Percentiles rank a stretch among this genome's conserved stretches.
phyloP scores from a whole-genome alignment of 495 filamentous ascomycete genomes.

The Astrocystis sublimbata region DNA sequence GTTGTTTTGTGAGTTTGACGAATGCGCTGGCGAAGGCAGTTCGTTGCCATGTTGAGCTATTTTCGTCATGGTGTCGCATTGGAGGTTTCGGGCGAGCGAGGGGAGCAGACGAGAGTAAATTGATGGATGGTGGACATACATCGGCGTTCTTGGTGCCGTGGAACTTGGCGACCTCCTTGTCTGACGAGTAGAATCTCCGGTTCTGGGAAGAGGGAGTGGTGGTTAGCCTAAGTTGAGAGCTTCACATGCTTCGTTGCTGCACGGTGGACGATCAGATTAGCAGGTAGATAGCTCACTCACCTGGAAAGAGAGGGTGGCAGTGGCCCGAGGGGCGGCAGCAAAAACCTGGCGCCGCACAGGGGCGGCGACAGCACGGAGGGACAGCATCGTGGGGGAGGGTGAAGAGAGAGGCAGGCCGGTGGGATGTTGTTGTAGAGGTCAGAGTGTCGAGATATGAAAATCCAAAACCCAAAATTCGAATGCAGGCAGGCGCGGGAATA shows the following conservation, averaged over 20 bases:
- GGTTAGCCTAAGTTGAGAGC: slow-evolving; percentile 22
- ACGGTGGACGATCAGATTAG: too few species aligned
- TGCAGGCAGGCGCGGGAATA: slow-evolving; percentile 17
- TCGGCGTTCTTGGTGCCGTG: slow-evolving; percentile 82
- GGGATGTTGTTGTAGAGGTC: background rate
- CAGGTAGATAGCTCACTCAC: too few species aligned
- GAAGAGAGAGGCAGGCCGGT: slow-evolving; percentile 28
- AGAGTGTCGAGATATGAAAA: slow-evolving; percentile 13
- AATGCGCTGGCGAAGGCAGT: background rate
- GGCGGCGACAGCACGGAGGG: slow-evolving; percentile 52
- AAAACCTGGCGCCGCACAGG: slow-evolving; percentile 55
- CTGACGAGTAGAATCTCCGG: slow-evolving; percentile 53
- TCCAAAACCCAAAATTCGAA: too few species aligned
- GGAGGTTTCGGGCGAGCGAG: slow-evolving; percentile 4
- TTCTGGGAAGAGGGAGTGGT: slow-evolving; percentile 30
- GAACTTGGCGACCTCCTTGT: slow-evolving; percentile 90
- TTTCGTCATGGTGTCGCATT: slow-evolving; percentile 34
- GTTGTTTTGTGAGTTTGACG: background rate
- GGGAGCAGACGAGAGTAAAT: background rate
- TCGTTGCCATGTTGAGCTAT: slow-evolving; percentile 43
- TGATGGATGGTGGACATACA: slow-evolving; percentile 55
- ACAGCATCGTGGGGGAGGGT: slow-evolving; percentile 47
- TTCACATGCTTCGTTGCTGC: slow-evolving; percentile 53
- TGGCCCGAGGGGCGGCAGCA: slow-evolving; percentile 46
- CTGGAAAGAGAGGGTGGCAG: slow-evolving; percentile 47